Conservation (phyloP, 768 basidiomycete species). For the Tricholomella constricta region DNA sequence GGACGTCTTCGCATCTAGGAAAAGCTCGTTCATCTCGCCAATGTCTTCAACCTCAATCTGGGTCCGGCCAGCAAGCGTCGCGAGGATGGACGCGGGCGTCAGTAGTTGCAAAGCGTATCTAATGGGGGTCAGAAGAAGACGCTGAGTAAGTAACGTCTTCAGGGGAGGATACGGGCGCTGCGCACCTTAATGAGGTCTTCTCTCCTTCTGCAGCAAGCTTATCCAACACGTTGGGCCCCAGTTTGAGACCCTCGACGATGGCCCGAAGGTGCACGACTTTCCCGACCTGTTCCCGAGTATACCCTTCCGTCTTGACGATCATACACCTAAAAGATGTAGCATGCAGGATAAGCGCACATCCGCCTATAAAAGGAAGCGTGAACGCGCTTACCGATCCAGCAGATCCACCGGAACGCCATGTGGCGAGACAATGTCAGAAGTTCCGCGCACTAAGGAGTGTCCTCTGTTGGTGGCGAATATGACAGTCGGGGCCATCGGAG, state of each 20-base stretch:
- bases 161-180: neutral
- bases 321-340: constrained; percentile 63
- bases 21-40: constrained; percentile 90
- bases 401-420: constrained; percentile 95
- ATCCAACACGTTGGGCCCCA: constrained; percentile 77
- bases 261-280: constrained; percentile 87
- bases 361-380: neutral
- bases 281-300: constrained; percentile 80
- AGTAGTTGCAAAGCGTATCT: constrained; percentile 92
- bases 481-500: constrained; percentile 96
- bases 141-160: neutral
- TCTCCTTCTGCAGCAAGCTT: constrained; percentile 82
- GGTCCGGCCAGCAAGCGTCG: constrained; percentile 70
- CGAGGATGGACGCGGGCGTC: constrained; percentile 88
- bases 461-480: constrained; percentile 97
- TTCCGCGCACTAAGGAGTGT: constrained; percentile 89
- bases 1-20: constrained; percentile 90
- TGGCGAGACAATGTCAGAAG: constrained; percentile 86
- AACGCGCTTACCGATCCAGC: constrained; percentile 71
- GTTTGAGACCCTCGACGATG: constrained; percentile 80
- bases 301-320: constrained; percentile 91
- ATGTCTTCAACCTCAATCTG: constrained; percentile 90
- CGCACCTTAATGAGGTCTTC: constrained; percentile 74
- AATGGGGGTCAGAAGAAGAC: constrained; percentile 1
- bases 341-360: constrained; percentile 8